Evolutionary conservation across 2,329 filamentous ascomycete genomes (phyloP), one percentile per base, ranked within the genome.

Genomic region (Pseudocercospora ulei): DNA sequence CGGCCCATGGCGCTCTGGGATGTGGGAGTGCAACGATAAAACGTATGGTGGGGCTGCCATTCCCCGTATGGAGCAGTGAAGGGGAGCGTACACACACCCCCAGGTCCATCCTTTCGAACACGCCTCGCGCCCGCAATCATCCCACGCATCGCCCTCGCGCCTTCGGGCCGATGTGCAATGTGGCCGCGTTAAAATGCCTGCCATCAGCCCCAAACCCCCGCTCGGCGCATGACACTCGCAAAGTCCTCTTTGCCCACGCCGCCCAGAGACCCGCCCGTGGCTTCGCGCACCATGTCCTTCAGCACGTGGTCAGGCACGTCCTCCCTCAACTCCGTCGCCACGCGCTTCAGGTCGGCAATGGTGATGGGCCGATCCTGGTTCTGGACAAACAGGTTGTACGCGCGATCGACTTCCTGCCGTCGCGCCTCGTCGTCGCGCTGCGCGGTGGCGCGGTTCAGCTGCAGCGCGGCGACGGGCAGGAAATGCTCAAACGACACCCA

Each of bases 261-360:
- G 40, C 68, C 72, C 9, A 81, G 79, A 3, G 72, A 76, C 1
- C 83, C 85, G 2, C 82, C 83, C 61, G 92, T 95, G 33, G 88
- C 90, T 68, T 96, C 88, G 33, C 86, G 67, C 41, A 98, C 80
- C 90, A 98, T 98, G 66, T 95, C 86, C 65, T 75, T 76, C 56
- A 98, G 65, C 56, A 93, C 64, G 33, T 84, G 79, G 54, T 96
- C 90, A 43, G 76, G 75, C 14, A 93, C 78, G 35, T 78, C 84
- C 63, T 94, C 85, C 62, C 85, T 83, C 53, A 98, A 65, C 53
- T 84, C 75, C 51, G 75, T 76, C 26, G 87, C 86, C 38, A 95
- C 79, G 54, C 80, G 71, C 56, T 76, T 75, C 57, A 98, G 64
- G 63, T 93, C 81, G 9, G 72, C 72, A 17, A 96, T 56, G 1